phyloP scores from a whole-genome alignment of 2,329 filamentous ascomycete species.

The Fusarium sp. region DNA sequence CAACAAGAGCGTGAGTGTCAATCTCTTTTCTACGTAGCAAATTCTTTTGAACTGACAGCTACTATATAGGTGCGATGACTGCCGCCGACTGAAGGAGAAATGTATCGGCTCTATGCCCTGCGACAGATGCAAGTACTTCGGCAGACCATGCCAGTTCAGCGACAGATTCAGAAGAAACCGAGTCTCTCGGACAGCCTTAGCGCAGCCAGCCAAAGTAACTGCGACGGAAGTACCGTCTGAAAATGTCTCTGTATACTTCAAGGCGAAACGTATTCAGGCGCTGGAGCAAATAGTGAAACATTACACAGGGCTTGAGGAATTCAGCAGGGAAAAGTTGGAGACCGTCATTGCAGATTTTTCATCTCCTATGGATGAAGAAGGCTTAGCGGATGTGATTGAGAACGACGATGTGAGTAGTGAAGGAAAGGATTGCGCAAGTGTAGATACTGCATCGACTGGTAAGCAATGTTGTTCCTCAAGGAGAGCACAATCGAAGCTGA shows the following conservation, averaged over 20 bases:
- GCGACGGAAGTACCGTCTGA: not conserved
- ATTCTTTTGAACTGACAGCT: not conserved
- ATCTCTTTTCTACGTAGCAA: not conserved
- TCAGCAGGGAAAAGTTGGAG: conserved; percentile 17
- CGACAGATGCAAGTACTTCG: conserved; percentile 35
- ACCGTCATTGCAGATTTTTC: not conserved
- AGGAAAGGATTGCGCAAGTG: not conserved
- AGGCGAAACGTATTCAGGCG: conserved; percentile 32
- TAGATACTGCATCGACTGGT: conserved; percentile 4
- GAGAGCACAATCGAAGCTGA: not conserved
- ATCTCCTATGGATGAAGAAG: not conserved
- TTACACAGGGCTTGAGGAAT: conserved; percentile 34
- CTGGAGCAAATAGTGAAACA: conserved; percentile 36
- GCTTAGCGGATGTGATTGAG: too few species aligned
- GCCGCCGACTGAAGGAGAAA: conserved; percentile 41
- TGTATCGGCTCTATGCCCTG: conserved; percentile 35
- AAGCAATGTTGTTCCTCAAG: not conserved
- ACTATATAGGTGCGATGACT: conserved; percentile 34
- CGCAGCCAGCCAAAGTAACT: not conserved
- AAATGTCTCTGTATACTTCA: conserved; percentile 20
- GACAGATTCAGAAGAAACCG: conserved; percentile 27
- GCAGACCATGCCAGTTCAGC: conserved; percentile 28
- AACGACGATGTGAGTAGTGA: not conserved
- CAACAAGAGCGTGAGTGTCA: conserved; percentile 8
- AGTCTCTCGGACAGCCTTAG: not conserved